Evolutionary conservation across 352 stramenopile genomes (phyloP), one percentile per base, ranked within the genome.

Genomic region (Globisporangium spiculum): DNA sequence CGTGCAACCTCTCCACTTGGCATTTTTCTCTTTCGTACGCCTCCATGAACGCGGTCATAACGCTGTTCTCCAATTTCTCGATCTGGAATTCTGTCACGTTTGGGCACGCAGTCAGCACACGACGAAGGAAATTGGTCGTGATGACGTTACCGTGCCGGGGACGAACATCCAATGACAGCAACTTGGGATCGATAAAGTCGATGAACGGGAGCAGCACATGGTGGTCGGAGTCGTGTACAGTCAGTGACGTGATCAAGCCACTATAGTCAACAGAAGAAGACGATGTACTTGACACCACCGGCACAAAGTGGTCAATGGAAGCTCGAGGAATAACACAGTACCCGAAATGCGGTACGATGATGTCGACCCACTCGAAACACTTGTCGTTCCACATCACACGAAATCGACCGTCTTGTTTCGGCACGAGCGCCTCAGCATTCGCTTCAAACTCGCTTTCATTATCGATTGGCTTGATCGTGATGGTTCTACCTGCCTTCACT

Each of bases 331-430:
- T 26, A 41, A 24, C 16, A 12, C 59, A 65, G 59, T 46, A 34
- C 9, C 59, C 41, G 18, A 30, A 55, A 54, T 22, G 27, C 5
- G 59, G 59, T 16, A 57, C 59, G 38, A 65, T 12, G 16, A 65
- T 57, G 26, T 65, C 59, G 27, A 65, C 41, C 38, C 59, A 65
- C 16, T 38, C 38, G 20, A 27, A n/a, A 6, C 12, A 18, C 24
- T 58, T 36, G 59, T 56, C 24, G 20, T 65, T 27, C 41, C 41
- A 14, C 60, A 57, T 56, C 60, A 65, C 60, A 2, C 60, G 41
- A 18, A 57, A 65, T 26, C 32, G 41, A 4, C 41, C 41, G 16
- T 54, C 16, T 6, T 56, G 60, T 44, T 64, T 65, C 14, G 46
- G 10, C 12, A 20, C 52, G 4, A 58, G 3, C 12, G 52, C n/a